Evolutionary conservation across 2,329 filamentous ascomycete genomes (phyloP), one percentile per base, ranked within the genome.

Genomic region (Cercospora berteroae): DNA sequence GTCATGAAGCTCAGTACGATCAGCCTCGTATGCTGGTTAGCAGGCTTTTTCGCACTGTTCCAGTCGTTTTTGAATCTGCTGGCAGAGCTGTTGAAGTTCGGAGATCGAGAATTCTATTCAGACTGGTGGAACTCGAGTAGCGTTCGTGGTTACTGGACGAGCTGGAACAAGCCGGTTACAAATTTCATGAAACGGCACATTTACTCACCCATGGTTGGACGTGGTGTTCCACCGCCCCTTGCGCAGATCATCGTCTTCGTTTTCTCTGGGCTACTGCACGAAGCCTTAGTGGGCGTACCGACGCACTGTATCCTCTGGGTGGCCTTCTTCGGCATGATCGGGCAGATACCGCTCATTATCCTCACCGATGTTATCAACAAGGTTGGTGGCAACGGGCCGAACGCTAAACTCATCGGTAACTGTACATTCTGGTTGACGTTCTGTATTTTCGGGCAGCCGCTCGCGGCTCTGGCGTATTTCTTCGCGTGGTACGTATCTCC

Each of bases 111-210:
- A 62, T 99, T 99, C 79, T 99, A 99, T 79, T 90, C 92, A 42
- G 93, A 97, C 76, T 99, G 95, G 95, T 99, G 95, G 95, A 99
- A 99, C 77, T 92, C 89, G 71, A 89, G 89, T 64, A 93, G 89
- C 71, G 84, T 98, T 6, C 92, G 94, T 36, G 86, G 86, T 4
- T 99, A 99, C 82, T 97, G 94, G 94, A 89, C 94, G 23, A 91
- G 90, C 0, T 99, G 95, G 95, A 99, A 99, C 81, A 96, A 96
- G 78, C 95, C 95, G 0, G 94, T 99, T 5, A 96, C 96, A 76
- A 90, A 93, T 67, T 99, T 97, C 80, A 98, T 99, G 89, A 94
- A 92, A 75, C 86, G 95, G 42, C 95, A 99, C 78, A 88, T 99
- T 61, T 98, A 95, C 81, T 90, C 90, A 44, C 95, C 95, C 1